Conservation (phyloP, 2,329 filamentous ascomycete species). For the Alternaria viburni region DNA sequence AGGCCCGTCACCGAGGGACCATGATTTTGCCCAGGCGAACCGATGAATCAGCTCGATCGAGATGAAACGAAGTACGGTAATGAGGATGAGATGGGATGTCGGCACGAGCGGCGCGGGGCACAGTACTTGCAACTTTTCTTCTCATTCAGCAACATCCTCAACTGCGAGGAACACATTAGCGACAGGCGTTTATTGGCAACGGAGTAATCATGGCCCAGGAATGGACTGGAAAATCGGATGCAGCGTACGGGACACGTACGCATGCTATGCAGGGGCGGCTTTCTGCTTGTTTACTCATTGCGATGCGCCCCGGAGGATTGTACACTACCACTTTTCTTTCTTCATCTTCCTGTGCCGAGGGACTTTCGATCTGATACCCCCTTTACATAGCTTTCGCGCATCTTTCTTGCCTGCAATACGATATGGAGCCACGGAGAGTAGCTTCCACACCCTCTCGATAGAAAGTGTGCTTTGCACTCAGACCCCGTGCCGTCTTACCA, state of each 20-base stretch:
- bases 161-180: conserved; percentile 10
- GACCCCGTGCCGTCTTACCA: not conserved
- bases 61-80: conserved; percentile 28
- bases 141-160: conserved; percentile 6
- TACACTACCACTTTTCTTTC: conserved; percentile 8
- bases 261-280: not conserved
- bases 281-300: conserved; percentile 1
- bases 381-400: conserved; percentile 14
- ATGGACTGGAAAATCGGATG: conserved; percentile 7
- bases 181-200: conserved; percentile 23
- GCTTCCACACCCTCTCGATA: not conserved
- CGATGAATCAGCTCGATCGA: conserved; percentile 4
- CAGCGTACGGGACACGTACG: not conserved
- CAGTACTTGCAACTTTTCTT: conserved; percentile 12
- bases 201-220: conserved; percentile 16
- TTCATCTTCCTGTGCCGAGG: conserved; percentile 18
- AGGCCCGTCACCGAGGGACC: conserved; percentile 27
- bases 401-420: conserved; percentile 9
- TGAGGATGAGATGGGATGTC: conserved; percentile 29
- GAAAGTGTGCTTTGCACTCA: not conserved
- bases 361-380: conserved; percentile 40
- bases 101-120: conserved; percentile 13
- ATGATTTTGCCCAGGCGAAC: conserved; percentile 11
- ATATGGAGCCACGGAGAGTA: conserved; percentile 1
- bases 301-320: conserved; percentile 13